Evolutionary conservation across 2,329 filamentous ascomycete genomes (phyloP).

Genomic region (Thielaviopsis euricoi): DNA sequence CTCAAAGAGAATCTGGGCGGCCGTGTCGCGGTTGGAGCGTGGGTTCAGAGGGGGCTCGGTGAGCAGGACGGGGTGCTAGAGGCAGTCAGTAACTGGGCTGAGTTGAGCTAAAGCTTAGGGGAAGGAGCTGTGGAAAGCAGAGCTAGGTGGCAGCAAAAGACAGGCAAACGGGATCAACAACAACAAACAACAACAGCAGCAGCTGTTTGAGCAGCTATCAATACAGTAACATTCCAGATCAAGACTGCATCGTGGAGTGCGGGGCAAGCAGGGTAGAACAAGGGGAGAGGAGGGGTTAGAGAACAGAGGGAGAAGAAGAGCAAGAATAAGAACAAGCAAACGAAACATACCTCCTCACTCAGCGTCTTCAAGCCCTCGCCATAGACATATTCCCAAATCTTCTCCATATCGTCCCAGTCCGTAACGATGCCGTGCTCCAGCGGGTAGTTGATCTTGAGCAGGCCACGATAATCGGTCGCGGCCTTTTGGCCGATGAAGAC

Average conservation of each 20-base stretch:
- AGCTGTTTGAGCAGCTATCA: no score
- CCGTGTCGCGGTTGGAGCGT: conserved; percentile 84
- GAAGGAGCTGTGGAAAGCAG: not conserved
- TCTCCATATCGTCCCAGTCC: conserved; percentile 99
- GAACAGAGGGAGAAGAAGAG: no score
- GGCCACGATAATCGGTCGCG: conserved; percentile 73
- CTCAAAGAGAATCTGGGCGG: conserved; percentile 95
- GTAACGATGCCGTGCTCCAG: conserved; percentile 96
- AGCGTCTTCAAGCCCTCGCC: conserved; percentile 89
- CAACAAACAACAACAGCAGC: no score
- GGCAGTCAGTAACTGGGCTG: conserved; percentile 14
- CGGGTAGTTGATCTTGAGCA: conserved; percentile 91
- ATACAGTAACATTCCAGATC: no score
- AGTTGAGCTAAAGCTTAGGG: no score
- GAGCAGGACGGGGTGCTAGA: conserved; percentile 78
- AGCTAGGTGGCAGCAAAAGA: no score
- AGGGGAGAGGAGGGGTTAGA: no score
- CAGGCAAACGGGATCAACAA: no score
- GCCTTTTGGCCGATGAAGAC: conserved; percentile 87
- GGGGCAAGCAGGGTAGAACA: no score
- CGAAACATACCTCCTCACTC: conserved; percentile 63
- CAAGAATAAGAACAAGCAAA: not conserved
- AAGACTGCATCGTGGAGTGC: no score
- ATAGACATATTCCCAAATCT: conserved; percentile 98
- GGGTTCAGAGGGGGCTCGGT: conserved; percentile 95